Base-by-base conservation (phyloP, 2,329 filamentous ascomycete species). In the Verticillium albo-atrum region DNA sequence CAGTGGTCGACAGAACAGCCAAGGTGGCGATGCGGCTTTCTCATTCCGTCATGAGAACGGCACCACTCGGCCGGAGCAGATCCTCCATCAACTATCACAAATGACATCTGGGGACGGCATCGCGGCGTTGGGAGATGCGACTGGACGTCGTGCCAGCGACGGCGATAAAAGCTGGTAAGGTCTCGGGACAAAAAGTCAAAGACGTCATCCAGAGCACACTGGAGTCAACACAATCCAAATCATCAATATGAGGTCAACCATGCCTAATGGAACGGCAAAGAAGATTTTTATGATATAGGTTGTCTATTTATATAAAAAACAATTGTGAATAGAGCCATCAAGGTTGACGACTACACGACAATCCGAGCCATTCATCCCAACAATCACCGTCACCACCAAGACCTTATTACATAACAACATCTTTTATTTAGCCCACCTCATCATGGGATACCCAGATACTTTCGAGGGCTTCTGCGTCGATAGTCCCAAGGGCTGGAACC, bases 381-480 rank as follows among this genome's bases (percentile, higher is more conserved):
- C n/a, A n/a, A n/a, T n/a, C n/a, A n/a, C n/a, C n/a, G n/a, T n/a
- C 51, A 53, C 7, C 26, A 17, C 28, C 23, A 28, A 23, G 15
- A 4, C 25, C 25, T 28, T 25, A 27, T 30, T 25, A 47, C n/a
- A 25, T 47, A 47, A 12, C 37, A 25, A 32, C 37, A n/a, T 20
- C n/a, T n/a, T 6, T n/a, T 10, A 10, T 12, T 9, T 17, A 7
- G 5, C 12, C 25, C 20, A 50, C 37, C 2, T 23, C 63, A 72
- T 42, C 51, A 77, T 77, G 74, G 75, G 75, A n/a, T 78, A 78
- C 56, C 77, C 76, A 9, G 76, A 79, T 12, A 77, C 74, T 2
- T 79, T 78, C 55, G 68, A 70, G 55, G 77, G 76, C 64, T 79
- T 77, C 67, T 74, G 72, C 62, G 74, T 77, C 61, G 74, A 77